Base-by-base conservation (phyloP, 2,329 filamentous ascomycete genomes). In the Neofusicoccum sp. region DNA sequence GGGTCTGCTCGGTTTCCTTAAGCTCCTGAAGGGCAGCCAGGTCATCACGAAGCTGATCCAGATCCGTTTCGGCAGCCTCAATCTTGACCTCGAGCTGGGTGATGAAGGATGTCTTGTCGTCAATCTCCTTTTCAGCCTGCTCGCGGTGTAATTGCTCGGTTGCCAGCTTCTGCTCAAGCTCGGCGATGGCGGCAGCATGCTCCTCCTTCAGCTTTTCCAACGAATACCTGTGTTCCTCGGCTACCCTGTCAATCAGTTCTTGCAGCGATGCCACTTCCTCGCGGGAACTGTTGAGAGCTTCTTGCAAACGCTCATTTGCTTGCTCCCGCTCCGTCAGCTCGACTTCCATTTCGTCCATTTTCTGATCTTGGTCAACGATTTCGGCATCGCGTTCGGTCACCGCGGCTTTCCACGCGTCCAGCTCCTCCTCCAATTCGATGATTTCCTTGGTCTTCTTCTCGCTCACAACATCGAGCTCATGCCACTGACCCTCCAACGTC, bases 181-280 rank as follows among this genome's bases (percentile, higher is more conserved):
- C 30, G 4, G 59, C 24, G 11, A 61, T 48, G 3, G 45, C 36
- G 11, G 60, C 58, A 6, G 71, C 70, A 60, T 78, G 73, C 41
- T 76, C 74, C 16, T 69, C 62, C 58, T 78, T 73, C 69, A 80
- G 73, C 44, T 73, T 68, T 3, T 63, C 66, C 12, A 80, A 69
- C 16, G 67, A 67, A 1, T 67, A 66, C 4, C 66, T 63, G 59
- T 79, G 75, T 31, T 77, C 71, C 11, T 71, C 63, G 63, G 80
- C 77, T 63, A 79, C 74, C 3, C 65, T 66, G 2, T 66, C 70
- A 40, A 79, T 73, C 6, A 78, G 71, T 16, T 65, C 62, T 4
- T 73, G 72, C 36, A 78, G 66, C 12, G 69, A 67, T 24, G 70
- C 65, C 53, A 79, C 72, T 33, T 80, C 76, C 8, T 64, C 62